A percentile compares a stretch with the other conserved stretches of the same genome.
phyloP scores from a whole-genome alignment of 2,329 filamentous ascomycete species.

The Pestalotiopsis sp. region DNA sequence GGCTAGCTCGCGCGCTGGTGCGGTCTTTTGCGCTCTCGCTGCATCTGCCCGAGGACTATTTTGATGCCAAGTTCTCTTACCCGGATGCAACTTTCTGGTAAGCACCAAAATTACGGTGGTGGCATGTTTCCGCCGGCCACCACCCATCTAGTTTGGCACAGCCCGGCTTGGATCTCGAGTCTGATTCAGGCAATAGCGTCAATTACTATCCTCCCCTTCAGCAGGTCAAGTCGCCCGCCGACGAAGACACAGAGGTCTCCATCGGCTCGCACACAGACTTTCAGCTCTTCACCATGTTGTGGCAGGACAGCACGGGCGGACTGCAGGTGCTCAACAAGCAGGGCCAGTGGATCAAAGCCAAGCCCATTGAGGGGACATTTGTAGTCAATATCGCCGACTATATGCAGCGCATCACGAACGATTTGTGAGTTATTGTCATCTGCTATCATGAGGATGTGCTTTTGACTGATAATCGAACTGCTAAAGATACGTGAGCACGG shows the following conservation, averaged over 20 bases:
- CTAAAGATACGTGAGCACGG: conserved; percentile 40
- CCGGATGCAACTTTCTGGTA: conserved; percentile 37
- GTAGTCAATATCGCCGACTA: conserved; percentile 50
- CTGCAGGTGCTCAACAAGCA: conserved; percentile 48
- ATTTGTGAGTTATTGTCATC: conserved; percentile 17
- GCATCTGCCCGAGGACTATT: conserved; percentile 40
- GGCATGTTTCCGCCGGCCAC: too few species aligned
- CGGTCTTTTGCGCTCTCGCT: conserved; percentile 43
- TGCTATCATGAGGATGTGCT: too few species aligned
- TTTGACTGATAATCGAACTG: background rate
- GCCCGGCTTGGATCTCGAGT: background rate
- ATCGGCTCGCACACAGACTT: conserved; percentile 52
- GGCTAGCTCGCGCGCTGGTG: conserved; percentile 39
- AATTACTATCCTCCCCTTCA: conserved; percentile 44
- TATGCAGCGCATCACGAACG: conserved; percentile 44
- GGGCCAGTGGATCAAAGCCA: conserved; percentile 46
- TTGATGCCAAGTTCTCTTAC: conserved; percentile 36
- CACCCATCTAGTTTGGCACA: conserved; percentile 35
- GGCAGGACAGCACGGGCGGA: conserved; percentile 45
- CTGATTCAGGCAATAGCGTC: background rate
- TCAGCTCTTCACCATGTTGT: conserved; percentile 50
- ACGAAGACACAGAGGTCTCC: conserved; percentile 28
- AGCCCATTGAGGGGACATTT: conserved; percentile 43
- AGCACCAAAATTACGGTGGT: conserved; percentile 29
- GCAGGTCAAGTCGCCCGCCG: conserved; percentile 22